These are phyloP conservation scores for Sesbania bispinosa DNA, from an alignment of 306 rosid genomes.

Conservation along the genomic window DNA sequence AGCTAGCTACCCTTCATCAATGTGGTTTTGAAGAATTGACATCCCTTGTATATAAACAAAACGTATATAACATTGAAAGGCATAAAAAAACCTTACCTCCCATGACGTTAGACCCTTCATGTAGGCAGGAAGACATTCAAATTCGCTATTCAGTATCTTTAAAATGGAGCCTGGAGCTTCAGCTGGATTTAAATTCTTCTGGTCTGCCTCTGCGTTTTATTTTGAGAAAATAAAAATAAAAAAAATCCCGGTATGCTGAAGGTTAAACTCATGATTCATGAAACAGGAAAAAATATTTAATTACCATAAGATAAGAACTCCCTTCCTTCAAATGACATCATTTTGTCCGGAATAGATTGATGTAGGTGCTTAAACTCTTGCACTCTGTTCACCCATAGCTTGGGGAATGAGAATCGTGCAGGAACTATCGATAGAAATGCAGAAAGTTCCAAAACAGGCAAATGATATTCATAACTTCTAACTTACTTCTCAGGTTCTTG, in stretches of 20 bases:
- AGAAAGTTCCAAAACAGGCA: neutral
- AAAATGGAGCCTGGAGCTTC: constrained; percentile 37
- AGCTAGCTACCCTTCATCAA: neutral
- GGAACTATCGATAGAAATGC: constrained; percentile 18
- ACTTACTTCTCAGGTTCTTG: constrained; percentile 48
- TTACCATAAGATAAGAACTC: constrained; percentile 35
- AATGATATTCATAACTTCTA: constrained; percentile 17
- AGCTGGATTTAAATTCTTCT: constrained; percentile 30
- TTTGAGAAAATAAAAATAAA: neutral
- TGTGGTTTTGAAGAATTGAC: neutral
- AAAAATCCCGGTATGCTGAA: neutral
- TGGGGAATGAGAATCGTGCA: constrained; percentile 18
- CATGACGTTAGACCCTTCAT: constrained; percentile 80
- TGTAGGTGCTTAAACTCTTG: constrained; percentile 20
- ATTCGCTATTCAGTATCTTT: constrained; percentile 54
- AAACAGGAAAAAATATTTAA: neutral
- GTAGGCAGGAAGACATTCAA: constrained; percentile 72
- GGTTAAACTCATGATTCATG: neutral
- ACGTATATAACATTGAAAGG: neutral
- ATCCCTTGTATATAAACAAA: neutral
- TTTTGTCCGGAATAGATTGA: constrained; percentile 18
- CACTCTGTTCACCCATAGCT: constrained; percentile 32
- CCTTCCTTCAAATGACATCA: constrained; percentile 24
- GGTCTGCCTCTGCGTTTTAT: constrained; percentile 36
- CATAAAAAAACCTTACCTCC: constrained; percentile 64